Evolutionary conservation across 2,329 filamentous ascomycete species (phyloP).

Genomic region (Monosporascus cannonballus): DNA sequence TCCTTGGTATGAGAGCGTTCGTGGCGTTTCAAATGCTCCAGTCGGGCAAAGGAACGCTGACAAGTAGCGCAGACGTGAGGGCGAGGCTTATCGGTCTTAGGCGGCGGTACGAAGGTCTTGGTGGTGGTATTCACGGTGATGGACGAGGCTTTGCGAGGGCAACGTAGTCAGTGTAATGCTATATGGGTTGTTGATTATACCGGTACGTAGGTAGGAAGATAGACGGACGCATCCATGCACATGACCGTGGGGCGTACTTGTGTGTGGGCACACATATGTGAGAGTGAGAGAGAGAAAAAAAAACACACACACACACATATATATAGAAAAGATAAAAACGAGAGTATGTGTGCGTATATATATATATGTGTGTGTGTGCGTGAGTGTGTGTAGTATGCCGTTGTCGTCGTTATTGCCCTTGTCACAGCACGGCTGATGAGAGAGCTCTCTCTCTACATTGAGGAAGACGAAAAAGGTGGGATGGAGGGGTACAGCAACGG

Average conservation of each 20-base stretch:
- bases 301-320: too few relatives aligned
- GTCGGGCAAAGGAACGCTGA: constrained; percentile 81
- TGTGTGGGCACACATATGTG: background rate
- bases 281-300: too few relatives aligned
- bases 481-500: constrained; percentile 10
- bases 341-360: background rate
- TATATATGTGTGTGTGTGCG: background rate
- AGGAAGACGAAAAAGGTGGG: constrained; percentile 5
- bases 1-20: constrained; percentile 70
- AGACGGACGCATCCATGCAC: background rate
- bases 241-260: background rate
- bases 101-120: constrained; percentile 44
- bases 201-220: constrained; percentile 1
- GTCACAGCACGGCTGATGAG: background rate
- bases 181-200: constrained; percentile 4
- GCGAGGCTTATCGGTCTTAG: constrained; percentile 95
- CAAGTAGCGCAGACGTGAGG: constrained; percentile 93
- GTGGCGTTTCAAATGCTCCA: constrained; percentile 96
- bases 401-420: constrained; percentile 1
- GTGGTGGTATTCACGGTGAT: constrained; percentile 32
- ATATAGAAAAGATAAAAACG: too few relatives aligned
- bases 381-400: background rate
- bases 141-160: constrained; percentile 25
- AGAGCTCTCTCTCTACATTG: background rate
- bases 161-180: constrained; percentile 14